These are phyloP conservation scores for Coemansia sp. DNA, from an alignment of 371 early-diverging fungal genomes.

Conservation along the genomic window DNA sequence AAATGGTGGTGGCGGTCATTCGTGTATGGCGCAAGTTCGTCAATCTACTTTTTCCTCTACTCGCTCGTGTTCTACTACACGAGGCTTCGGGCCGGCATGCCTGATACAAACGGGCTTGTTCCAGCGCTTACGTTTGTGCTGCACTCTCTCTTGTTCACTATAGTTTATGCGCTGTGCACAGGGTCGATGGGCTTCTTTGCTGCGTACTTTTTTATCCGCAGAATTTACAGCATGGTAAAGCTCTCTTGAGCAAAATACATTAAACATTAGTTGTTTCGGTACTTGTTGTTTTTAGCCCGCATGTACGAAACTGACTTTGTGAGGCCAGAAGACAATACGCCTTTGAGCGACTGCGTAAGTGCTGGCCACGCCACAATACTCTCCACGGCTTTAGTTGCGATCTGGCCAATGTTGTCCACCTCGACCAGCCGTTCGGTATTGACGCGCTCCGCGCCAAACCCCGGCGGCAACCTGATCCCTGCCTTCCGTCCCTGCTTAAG, in stretches of 20 bases:
- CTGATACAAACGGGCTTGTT: slow-evolving; percentile 53
- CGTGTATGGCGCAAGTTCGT: slow-evolving; percentile 68
- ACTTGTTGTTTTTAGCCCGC: slow-evolving; percentile 44
- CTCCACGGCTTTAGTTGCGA: slow-evolving; percentile 54
- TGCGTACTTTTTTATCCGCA: slow-evolving; percentile 70
- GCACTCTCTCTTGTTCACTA: slow-evolving; percentile 57
- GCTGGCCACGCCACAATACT: slow-evolving; percentile 73
- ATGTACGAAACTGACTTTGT: slow-evolving; percentile 72
- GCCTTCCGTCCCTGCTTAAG: slow-evolving; percentile 43
- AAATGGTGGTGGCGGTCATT: slow-evolving; percentile 84
- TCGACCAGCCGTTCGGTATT: slow-evolving; percentile 47
- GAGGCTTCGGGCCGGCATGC: slow-evolving; percentile 54
- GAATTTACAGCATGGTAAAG: slow-evolving; percentile 76
- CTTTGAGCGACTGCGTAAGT: slow-evolving; percentile 88
- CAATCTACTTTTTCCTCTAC: slow-evolving; percentile 72
- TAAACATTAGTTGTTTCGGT: slow-evolving; percentile 6
- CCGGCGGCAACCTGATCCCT: slow-evolving; percentile 53
- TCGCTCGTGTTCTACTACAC: slow-evolving; percentile 59
- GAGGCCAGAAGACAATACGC: slow-evolving; percentile 86
- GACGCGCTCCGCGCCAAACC: slow-evolving; percentile 51
- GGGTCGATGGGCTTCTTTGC: slow-evolving; percentile 81
- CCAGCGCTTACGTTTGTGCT: slow-evolving; percentile 60
- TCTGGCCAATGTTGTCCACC: slow-evolving; percentile 48
- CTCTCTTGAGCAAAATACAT: slow-evolving; percentile 40
- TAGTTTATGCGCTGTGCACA: slow-evolving; percentile 61